Conservation (phyloP, 208 protist genomes). For the Leishmania tarentolae region DNA sequence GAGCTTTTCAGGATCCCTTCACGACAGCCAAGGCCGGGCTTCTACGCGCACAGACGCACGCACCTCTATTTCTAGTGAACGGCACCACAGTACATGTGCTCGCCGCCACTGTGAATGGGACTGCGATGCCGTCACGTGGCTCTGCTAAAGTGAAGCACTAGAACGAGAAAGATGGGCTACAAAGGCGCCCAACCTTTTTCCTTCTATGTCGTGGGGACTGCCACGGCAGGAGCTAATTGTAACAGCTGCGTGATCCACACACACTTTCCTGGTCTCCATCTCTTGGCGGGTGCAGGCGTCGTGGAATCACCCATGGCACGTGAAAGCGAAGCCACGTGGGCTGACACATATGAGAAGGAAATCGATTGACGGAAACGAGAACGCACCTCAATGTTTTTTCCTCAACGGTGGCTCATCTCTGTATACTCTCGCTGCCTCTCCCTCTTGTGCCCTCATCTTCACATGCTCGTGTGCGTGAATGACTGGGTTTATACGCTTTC, state of each 20-base stretch:
- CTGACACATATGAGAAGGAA: background rate
- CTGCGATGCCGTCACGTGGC: background rate
- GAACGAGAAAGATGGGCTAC: background rate
- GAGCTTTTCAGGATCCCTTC: background rate
- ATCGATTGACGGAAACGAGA: too few relatives aligned
- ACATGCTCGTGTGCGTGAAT: background rate
- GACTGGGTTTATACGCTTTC: background rate
- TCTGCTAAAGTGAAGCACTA: background rate
- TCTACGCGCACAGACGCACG: background rate
- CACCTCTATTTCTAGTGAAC: background rate
- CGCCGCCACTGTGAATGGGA: background rate
- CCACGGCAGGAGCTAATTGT: background rate
- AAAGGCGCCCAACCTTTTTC: background rate
- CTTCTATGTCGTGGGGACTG: background rate
- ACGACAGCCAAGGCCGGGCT: background rate
- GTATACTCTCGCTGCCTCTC: background rate
- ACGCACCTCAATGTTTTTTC: background rate
- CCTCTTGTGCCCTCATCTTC: background rate
- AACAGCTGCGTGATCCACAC: background rate
- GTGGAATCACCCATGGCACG: background rate
- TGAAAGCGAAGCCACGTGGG: background rate
- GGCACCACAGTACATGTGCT: background rate
- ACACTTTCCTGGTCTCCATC: background rate
- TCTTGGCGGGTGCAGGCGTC: background rate
- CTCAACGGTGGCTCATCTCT: background rate